Conservation (phyloP, 2,329 filamentous ascomycete genomes). For the Cercospora sp. region DNA sequence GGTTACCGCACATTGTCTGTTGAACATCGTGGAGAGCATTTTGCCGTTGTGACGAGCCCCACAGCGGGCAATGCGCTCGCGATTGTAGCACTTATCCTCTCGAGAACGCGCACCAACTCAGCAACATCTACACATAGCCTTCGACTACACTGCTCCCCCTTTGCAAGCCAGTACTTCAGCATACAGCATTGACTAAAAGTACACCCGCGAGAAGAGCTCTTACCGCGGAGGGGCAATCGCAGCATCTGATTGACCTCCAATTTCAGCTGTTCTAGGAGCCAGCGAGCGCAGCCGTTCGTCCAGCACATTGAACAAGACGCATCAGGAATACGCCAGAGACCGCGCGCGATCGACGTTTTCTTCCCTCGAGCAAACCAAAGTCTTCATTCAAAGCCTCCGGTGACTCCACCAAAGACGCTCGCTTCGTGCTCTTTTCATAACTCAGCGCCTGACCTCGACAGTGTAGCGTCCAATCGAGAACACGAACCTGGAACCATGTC, state of each 20-base stretch:
- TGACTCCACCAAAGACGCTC: not conserved
- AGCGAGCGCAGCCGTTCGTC: not conserved
- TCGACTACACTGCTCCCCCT: not conserved
- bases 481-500: not conserved
- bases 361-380: not conserved
- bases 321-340: not conserved
- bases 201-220: not conserved
- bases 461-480: not conserved
- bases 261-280: not conserved
- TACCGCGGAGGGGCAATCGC: not conserved
- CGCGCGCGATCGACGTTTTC: not conserved
- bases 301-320: not conserved
- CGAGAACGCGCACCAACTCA: not conserved
- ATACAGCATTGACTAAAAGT: not conserved
- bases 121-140: not conserved
- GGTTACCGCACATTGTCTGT: not conserved
- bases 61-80: not conserved
- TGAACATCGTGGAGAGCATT: not conserved
- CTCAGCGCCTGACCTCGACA: not conserved
- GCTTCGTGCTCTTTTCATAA: not conserved
- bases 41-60: not conserved
- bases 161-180: not conserved
- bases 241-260: not conserved
- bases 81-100: not conserved
- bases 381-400: not conserved